phyloP scores from a whole-genome alignment of 306 rosid species.

The Bauhinia variegata region DNA sequence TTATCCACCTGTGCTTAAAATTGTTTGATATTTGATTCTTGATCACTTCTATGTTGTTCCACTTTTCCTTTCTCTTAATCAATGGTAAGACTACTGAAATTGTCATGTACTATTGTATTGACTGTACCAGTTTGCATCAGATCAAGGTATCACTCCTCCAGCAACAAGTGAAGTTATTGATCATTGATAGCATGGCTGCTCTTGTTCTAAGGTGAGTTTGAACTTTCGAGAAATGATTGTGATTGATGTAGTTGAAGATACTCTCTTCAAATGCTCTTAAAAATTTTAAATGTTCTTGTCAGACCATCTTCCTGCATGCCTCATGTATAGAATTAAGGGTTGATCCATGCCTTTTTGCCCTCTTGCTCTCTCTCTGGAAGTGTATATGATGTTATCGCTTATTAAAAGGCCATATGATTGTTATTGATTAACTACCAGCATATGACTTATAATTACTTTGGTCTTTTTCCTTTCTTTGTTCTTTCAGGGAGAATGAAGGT shows the following conservation, averaged over 20 bases:
- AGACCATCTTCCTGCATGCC: constrained; percentile 21
- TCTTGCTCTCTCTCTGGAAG: not conserved
- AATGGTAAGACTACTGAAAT: constrained; percentile 2
- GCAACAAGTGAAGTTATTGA: constrained; percentile 78
- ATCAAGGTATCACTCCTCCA: constrained; percentile 75
- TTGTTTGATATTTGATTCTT: not conserved
- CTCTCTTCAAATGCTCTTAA: constrained; percentile 28
- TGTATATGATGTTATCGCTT: not conserved
- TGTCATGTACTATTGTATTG: constrained; percentile 32
- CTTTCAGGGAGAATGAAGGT: constrained; percentile 61
- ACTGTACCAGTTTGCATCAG: constrained; percentile 69
- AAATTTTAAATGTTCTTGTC: constrained; percentile 28
- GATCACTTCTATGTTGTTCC: constrained; percentile 11
- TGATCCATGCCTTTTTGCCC: not conserved
- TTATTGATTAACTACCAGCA: not conserved
- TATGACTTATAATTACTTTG: not conserved
- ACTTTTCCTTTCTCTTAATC: constrained; percentile 7
- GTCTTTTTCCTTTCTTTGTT: not conserved
- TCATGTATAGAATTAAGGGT: constrained; percentile 22
- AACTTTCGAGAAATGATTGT: constrained; percentile 23
- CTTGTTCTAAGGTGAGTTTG: constrained; percentile 71
- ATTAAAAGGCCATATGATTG: not conserved
- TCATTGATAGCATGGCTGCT: constrained; percentile 94
- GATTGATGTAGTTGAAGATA: constrained; percentile 22
- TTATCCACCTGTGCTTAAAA: not conserved